Conservation (phyloP, 331 rosid genomes). For the Cucumis variabilis region DNA sequence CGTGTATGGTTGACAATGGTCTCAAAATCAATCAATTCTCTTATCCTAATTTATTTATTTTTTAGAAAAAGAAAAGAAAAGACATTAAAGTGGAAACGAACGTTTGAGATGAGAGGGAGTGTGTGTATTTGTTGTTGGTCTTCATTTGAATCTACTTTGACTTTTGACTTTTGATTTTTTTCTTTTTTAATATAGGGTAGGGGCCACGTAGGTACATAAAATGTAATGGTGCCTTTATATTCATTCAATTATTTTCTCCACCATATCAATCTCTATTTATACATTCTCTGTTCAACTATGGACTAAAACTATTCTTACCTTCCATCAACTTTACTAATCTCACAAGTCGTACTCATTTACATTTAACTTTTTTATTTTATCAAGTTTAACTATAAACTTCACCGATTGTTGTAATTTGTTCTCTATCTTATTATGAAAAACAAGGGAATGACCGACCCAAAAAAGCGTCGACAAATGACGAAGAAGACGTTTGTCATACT, state of each 20-base stretch:
- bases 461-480: too few species aligned
- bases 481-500: too few species aligned
- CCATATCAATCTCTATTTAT: too few species aligned
- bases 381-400: too few species aligned
- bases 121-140: not conserved
- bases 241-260: not conserved
- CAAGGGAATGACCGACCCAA: too few species aligned
- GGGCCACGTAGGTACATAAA: not conserved
- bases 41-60: not conserved
- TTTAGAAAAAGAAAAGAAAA: not conserved
- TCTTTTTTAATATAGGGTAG: not conserved
- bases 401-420: too few species aligned
- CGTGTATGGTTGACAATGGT: constrained; percentile 11
- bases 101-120: not conserved
- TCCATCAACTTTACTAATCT: too few species aligned
- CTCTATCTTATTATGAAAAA: too few species aligned
- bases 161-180: constrained; percentile 15
- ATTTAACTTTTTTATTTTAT: too few species aligned
- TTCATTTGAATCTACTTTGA: not conserved
- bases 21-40: not conserved
- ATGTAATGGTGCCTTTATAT: not conserved
- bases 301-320: too few species aligned
- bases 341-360: too few species aligned
- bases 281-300: too few species aligned
- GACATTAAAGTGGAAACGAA: not conserved